These are phyloP conservation scores for Aphanomyces stellatus DNA, from an alignment of 352 stramenopile species.

Conservation along the genomic window DNA sequence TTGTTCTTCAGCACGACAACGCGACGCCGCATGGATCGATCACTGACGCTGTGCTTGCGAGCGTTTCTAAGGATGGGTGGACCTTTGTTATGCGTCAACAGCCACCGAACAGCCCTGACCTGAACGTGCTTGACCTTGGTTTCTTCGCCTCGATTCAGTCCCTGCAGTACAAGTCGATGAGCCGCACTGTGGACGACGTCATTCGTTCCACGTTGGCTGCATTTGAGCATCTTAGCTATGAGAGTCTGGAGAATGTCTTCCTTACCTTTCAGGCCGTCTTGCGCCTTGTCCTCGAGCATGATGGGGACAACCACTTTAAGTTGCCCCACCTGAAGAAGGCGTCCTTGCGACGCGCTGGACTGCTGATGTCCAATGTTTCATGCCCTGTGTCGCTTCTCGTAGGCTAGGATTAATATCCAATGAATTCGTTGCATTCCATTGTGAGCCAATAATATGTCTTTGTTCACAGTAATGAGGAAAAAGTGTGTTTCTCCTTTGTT, in stretches of 20 bases:
- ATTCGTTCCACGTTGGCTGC: not conserved
- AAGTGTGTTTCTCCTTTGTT: too few species aligned
- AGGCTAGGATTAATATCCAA: not conserved
- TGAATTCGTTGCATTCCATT: not conserved
- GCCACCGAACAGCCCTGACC: constrained; percentile 24
- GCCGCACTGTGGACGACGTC: not conserved
- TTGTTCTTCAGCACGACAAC: not conserved
- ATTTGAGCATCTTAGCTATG: not conserved
- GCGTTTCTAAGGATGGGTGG: constrained; percentile 17
- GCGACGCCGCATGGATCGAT: constrained; percentile 15
- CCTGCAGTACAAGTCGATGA: constrained; percentile 13
- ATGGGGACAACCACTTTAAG: constrained; percentile 12
- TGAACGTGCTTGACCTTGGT: constrained; percentile 27
- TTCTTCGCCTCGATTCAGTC: constrained; percentile 25
- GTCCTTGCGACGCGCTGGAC: not conserved
- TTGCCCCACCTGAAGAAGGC: not conserved
- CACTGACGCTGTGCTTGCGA: constrained; percentile 18
- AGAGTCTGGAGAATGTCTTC: constrained; percentile 14
- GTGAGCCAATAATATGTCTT: too few species aligned
- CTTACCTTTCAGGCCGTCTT: constrained; percentile 9
- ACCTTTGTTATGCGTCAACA: constrained; percentile 23
- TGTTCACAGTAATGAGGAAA: too few species aligned
- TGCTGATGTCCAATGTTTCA: not conserved
- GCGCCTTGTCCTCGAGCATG: not conserved
- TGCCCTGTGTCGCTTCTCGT: not conserved